Percentiles rank a stretch among this genome's conserved stretches.
These are phyloP conservation scores for Chaetomium fimeti DNA, from an alignment of 495 filamentous ascomycete species.

Conservation along the genomic window DNA sequence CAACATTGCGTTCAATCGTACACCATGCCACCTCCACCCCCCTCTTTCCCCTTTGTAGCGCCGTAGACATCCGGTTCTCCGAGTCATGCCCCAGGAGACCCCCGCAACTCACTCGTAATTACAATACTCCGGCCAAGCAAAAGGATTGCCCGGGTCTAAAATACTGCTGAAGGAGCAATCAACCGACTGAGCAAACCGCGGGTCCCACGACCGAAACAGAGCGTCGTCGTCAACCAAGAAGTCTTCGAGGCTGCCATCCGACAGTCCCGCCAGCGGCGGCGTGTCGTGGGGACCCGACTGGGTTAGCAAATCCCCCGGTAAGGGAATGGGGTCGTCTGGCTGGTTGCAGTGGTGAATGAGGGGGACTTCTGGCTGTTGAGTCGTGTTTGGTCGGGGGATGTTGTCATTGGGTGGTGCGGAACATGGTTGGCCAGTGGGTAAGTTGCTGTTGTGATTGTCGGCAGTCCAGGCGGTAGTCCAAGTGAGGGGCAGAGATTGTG, in stretches of 20 bases:
- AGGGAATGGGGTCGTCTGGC: conserved; percentile 8
- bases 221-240: conserved; percentile 19
- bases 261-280: neutral
- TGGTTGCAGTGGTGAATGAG: neutral
- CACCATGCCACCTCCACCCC: too few species aligned
- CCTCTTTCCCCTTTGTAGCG: too few species aligned
- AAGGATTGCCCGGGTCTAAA: conserved; percentile 25
- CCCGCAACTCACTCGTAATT: neutral
- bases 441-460: neutral
- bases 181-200: conserved; percentile 24
- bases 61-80: neutral
- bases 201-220: conserved; percentile 24
- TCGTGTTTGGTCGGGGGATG: neutral
- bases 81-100: neutral
- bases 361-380: neutral
- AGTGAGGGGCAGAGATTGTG: neutral
- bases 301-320: conserved; percentile 3
- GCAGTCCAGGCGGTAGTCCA: conserved; percentile 13
- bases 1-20: too few species aligned
- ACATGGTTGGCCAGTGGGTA: neutral
- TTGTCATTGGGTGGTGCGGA: neutral
- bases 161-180: conserved; percentile 26
- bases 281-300: neutral
- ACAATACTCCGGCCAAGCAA: conserved; percentile 25
- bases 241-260: conserved; percentile 6